Evolutionary conservation across 2,329 filamentous ascomycete species (phyloP), one percentile per base, ranked within the genome.

Genomic region (Cadophora luteo-olivacea): DNA sequence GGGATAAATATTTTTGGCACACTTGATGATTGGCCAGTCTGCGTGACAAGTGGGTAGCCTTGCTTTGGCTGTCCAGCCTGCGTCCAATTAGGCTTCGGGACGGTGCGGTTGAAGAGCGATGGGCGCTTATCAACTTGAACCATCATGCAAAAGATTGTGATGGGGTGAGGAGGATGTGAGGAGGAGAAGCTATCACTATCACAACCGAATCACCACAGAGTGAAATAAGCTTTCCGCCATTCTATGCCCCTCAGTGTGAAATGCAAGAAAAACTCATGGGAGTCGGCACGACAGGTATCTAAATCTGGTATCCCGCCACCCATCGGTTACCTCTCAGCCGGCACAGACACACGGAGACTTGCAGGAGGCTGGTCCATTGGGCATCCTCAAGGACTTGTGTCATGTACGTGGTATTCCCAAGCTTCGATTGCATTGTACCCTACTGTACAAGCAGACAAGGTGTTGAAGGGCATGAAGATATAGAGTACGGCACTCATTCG

Each of bases 1-100:
- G 61, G 61, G 61, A 33, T 62, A 58, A 72, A 72, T 69, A 72
- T 70, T 74, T 72, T 68, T 74, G 72, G 72, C 65, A 68, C 64
- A 64, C 45, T 45, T 33, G 58, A 48, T 69, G 62, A 74, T 74
- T 72, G 70, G 71, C 62, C 25, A 14, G 12, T 5, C 33, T 68
- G 61, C 66, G 68, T 70, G 70, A 72, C 68, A 66, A 67, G 67
- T 70, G 68, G 66, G 36, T 62, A 32, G 48, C 36, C 62, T 52
- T 52, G 57, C 32, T 61, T 38, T 48, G 32, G 33, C 25, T 25
- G 51, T 24, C 49, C 58, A 54, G 60, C 49, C 36, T 22, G 19
- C 51, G 24, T 38, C 67, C 61, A 67, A 67, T 67, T 38, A 48
- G 58, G 48, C 48, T 24, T 45, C 16, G 38, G 29, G 33, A 54